phyloP scores from a whole-genome alignment of 2,329 filamentous ascomycete species.

The Xylaria sp. region DNA sequence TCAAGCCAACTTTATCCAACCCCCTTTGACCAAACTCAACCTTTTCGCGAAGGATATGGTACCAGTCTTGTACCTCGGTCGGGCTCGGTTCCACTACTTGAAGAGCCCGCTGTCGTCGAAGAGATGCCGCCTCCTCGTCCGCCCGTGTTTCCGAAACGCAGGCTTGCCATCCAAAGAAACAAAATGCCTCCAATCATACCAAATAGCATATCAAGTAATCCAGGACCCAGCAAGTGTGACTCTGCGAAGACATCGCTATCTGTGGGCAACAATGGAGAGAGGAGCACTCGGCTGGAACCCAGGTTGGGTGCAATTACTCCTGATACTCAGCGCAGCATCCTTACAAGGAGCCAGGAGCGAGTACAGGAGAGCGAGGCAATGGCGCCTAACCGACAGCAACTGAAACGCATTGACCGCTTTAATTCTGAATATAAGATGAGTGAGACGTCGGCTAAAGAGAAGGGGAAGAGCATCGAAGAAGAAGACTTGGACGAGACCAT shows the following conservation, averaged over 20 bases:
- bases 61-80: conserved; percentile 2
- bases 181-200: not conserved
- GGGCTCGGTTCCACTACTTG: conserved; percentile 15
- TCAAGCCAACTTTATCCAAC: conserved; percentile 15
- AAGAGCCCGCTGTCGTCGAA: conserved; percentile 1
- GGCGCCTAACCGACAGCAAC: conserved; percentile 8
- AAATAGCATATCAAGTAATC: not conserved
- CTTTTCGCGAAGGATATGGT: not conserved
- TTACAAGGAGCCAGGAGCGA: conserved; percentile 4
- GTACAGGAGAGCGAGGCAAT: not conserved
- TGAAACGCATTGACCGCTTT: conserved; percentile 12
- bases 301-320: not conserved
- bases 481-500: not conserved
- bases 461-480: not conserved
- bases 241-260: not conserved
- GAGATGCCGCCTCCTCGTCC: conserved; percentile 1
- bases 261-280: not conserved
- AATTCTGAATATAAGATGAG: conserved; percentile 1
- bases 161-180: not conserved
- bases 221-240: not conserved
- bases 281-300: not conserved
- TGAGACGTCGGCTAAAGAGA: not conserved
- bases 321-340: not conserved
- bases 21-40: conserved; percentile 2
- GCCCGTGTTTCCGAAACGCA: conserved; percentile 1